Conservation (phyloP, 1,284 basidiomycete genomes). For the Tilletia setariae region DNA sequence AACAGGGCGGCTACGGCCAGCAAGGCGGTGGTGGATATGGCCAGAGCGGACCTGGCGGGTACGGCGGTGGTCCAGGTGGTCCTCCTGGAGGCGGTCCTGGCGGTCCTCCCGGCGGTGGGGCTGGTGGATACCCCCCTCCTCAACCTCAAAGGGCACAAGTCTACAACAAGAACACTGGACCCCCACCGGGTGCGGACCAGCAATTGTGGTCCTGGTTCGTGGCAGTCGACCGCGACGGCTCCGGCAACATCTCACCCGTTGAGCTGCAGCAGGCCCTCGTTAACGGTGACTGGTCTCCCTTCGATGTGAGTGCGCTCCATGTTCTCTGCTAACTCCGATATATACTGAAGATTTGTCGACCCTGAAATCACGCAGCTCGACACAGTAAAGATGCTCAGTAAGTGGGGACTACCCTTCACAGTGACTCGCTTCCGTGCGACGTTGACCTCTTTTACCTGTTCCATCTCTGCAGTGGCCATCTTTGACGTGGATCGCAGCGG, state of each 20-base stretch:
- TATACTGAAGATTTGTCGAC: background rate
- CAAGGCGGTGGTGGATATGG: constrained; percentile 21
- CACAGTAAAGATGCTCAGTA: constrained; percentile 46
- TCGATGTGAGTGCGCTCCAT: constrained; percentile 22
- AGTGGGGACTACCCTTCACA: background rate
- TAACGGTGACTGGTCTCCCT: constrained; percentile 46
- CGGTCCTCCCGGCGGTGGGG: constrained; percentile 16
- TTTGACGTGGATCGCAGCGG: constrained; percentile 44
- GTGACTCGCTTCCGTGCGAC: background rate
- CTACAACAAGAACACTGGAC: constrained; percentile 33
- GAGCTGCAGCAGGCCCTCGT: constrained; percentile 45
- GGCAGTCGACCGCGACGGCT: constrained; percentile 39
- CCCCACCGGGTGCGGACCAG: constrained; percentile 42
- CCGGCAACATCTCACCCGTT: constrained; percentile 37
- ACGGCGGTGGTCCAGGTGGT: constrained; percentile 10
- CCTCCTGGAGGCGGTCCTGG: constrained; percentile 20
- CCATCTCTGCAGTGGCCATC: constrained; percentile 28
- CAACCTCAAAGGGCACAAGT: constrained; percentile 26
- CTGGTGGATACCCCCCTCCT: constrained; percentile 7
- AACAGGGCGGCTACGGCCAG: background rate
- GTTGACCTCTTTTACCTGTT: background rate
- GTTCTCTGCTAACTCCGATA: background rate
- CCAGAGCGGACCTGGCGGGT: constrained; percentile 26
- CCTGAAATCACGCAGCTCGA: constrained; percentile 17
- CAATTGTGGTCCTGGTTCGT: constrained; percentile 50